Conservation (phyloP, 1,284 basidiomycete genomes). For the Ustilago curta region DNA sequence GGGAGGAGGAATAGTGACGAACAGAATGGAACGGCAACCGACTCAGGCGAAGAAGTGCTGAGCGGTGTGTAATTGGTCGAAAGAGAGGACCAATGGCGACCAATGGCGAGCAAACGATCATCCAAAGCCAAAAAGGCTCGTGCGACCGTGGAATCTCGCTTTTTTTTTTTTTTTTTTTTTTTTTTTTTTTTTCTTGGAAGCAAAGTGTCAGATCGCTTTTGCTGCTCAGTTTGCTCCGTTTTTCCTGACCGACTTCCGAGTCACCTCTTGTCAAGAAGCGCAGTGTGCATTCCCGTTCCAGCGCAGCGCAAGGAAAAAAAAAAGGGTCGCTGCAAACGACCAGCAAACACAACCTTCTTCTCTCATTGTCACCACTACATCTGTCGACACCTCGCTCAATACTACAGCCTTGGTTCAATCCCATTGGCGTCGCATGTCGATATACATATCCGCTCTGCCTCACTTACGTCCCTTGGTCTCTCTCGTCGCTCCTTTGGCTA, state of each 20-base stretch:
- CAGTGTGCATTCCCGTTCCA: slow-evolving; percentile 17
- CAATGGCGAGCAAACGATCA: slow-evolving; percentile 9
- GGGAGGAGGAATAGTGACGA: background rate
- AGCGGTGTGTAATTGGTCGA: slow-evolving; percentile 13
- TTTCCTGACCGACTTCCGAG: slow-evolving; percentile 34
- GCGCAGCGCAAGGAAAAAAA: slow-evolving; percentile 2
- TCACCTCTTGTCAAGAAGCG: slow-evolving; percentile 4
- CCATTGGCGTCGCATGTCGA: slow-evolving; percentile 31
- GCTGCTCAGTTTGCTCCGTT: background rate
- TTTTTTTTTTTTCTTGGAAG: too few relatives aligned
- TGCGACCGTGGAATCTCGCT: slow-evolving; percentile 22
- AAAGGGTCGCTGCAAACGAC: slow-evolving; percentile 7
- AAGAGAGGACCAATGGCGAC: background rate
- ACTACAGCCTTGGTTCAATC: background rate
- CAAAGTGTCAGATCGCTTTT: slow-evolving; percentile 12
- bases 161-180: too few relatives aligned
- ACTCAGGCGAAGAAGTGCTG: background rate
- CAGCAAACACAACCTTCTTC: slow-evolving; percentile 3
- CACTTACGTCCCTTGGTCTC: slow-evolving; percentile 16
- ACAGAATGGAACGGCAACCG: background rate
- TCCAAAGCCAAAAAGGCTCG: slow-evolving; percentile 18
- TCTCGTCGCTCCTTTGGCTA: slow-evolving; percentile 9
- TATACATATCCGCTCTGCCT: slow-evolving; percentile 15
- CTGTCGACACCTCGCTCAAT: background rate
- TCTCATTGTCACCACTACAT: background rate